Evolutionary conservation across 148 eudicot genomes (phyloP).

Genomic region (Pouteria glomerata): DNA sequence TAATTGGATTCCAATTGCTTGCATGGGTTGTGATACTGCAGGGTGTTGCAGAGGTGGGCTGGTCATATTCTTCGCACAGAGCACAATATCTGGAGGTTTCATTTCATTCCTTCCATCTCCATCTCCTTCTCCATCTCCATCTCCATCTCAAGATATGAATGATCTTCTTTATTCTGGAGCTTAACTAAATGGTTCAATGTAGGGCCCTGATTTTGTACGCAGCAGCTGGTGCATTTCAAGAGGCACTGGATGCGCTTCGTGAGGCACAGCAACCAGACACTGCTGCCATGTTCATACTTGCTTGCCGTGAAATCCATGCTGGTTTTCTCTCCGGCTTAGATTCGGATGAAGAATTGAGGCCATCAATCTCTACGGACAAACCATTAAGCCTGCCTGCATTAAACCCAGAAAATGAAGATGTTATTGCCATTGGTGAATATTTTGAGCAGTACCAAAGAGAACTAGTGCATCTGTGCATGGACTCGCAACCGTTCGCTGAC

Average conservation of each 20-base stretch:
- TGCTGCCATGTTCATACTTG: constrained; percentile 88
- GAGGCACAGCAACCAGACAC: constrained; percentile 93
- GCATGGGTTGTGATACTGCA: constrained; percentile 32
- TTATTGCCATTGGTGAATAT: constrained; percentile 75
- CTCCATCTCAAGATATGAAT: not conserved
- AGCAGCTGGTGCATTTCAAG: constrained; percentile 88
- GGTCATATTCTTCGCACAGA: constrained; percentile 68
- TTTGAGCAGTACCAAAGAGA: constrained; percentile 85
- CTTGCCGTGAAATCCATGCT: constrained; percentile 80
- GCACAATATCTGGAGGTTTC: constrained; percentile 93
- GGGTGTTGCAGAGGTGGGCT: constrained; percentile 98
- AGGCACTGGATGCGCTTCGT: constrained; percentile 86
- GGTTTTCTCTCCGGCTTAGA: constrained; percentile 52
- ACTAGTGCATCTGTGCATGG: constrained; percentile 93
- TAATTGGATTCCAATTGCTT: constrained; percentile 8
- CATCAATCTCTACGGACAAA: constrained; percentile 36
- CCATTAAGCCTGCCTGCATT: constrained; percentile 44
- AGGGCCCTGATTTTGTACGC: constrained; percentile 90
- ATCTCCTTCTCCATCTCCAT: not conserved
- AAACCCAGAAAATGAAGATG: constrained; percentile 68
- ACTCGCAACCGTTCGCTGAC: constrained; percentile 66
- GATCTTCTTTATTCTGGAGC: not conserved
- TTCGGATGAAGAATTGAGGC: constrained; percentile 35
- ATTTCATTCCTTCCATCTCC: constrained; percentile 1
- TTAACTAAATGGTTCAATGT: constrained; percentile 18